Base-by-base conservation (phyloP, 2,329 filamentous ascomycete species). In the Neofusicoccum laricinum region DNA sequence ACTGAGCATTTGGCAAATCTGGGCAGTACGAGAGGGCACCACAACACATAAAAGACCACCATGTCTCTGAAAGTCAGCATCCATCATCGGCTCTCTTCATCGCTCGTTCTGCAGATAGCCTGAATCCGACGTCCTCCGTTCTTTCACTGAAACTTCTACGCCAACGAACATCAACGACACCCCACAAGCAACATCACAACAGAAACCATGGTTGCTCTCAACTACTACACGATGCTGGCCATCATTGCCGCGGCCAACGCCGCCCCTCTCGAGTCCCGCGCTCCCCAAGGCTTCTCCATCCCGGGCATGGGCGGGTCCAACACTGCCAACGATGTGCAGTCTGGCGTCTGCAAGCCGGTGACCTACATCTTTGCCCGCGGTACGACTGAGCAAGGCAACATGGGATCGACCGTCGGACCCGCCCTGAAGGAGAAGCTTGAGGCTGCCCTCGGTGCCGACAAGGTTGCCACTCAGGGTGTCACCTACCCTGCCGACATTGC, bases 281-380 rank as follows among this genome's bases (percentile, higher is more conserved):
- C 53, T 6, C 53, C 21, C 21, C 53, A 57, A 17, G 21, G 38
- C 19, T 45, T 57, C 21, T 55, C 51, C 36, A 55, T 55, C 34
- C 51, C 51, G 0, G 36, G 51, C 17, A 30, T 68, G 21, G 68
- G 59, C 17, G 70, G 67, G 25, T 30, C 25, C 19, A 61, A 30
- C 5, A 71, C 69, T 0, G 71, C 73, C 51, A 73, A 73, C 59
- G 73, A 75, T 57, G 66, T 75, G 43, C 69, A 30, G 8, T 43
- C 71, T 12, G 46, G 64, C 48, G 8, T 2, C 0, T 84, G 81
- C 72, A 79, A 78, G 38, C 69, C 75, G 38, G 78, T 84, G 66
- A 86, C 83, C 7, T 73, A 86, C 61, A 81, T 87, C 68, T 86
- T 83, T 68, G 84, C 84, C 17, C 80, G 84, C 15, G 84, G 85